Base-by-base conservation (phyloP, 192 early-diverging fungal genomes). In the Lunasporangiospora selenospora region DNA sequence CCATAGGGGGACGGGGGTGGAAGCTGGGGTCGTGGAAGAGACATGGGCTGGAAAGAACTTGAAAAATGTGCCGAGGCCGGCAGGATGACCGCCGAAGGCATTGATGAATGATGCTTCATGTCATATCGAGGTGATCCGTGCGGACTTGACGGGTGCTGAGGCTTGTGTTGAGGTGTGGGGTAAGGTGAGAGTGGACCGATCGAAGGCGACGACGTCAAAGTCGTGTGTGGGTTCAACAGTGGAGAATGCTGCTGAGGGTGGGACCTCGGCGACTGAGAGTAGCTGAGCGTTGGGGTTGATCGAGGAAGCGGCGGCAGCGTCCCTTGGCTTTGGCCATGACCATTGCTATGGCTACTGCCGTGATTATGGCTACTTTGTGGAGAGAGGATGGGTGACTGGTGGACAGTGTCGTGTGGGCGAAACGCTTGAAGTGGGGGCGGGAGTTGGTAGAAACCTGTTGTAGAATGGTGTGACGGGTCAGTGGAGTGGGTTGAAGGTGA, bases 101-200 rank as follows among this genome's bases (percentile, higher is more conserved):
- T 73, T 0, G 61, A 58, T n/a, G n/a, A n/a, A n/a, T n/a, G n/a
- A n/a, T n/a, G n/a, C n/a, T n/a, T n/a, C n/a, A n/a, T n/a, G n/a
- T 58, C 63, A 21, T 56, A 56, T 33, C 53, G 27, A 0, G 51
- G 42, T 8, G 61, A 53, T 37, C 44, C 32, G 42, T 73, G 60
- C 3, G 69, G 69, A 24, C 69, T 73, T n/a, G 69, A 58, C 24
- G 40, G 57, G 13, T 63, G 59, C 1, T 61, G 69, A 5, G 69
- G 69, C 7, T 63, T 59, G 18, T 73, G 69, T 23, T 73, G 69
- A 19, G 69, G 69, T 7, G 69, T 73, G 10, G 69, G 69, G 33
- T 73, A 73, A 2, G 69, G 69, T 7, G 69, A 73, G 21, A 73
- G 53, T 0, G 69, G 60, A 9, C 60, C 61, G 1, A 62, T 10